Base-by-base conservation (phyloP, 768 basidiomycete species). In the Russula griseocarnosa region DNA sequence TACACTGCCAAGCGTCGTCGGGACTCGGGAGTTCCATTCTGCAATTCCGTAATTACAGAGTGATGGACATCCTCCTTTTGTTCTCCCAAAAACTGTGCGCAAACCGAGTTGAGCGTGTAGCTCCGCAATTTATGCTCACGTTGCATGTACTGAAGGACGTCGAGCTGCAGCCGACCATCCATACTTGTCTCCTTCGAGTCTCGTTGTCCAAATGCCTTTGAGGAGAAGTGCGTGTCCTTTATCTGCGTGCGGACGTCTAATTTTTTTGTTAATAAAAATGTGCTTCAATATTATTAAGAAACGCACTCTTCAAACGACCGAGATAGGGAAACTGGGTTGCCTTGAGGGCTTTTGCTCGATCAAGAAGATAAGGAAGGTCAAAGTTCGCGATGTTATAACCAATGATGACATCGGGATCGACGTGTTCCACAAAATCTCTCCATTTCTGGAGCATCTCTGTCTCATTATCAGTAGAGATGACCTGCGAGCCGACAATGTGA, bases 51-150 rank as follows among this genome's bases (percentile, higher is more conserved):
- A 70, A 99, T 99, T 67, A 97, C 94, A 1, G 96, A 98, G 73
- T 98, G 87, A 71, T 98, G 97, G 22, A 99, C 97, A 67, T 99
- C 97, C 74, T 99, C 97, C 74, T 99, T 99, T 74, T 99, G 97
- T 74, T 99, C 97, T 32, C 94, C 95, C 4, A 99, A 80, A 74
- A 99, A 99, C 70, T 96, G 92, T 1, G 97, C 90, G 71, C 97
- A 99, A 60, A 99, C 97, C 5, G 97, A 90, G 74, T 99, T 99
- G 69, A 99, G 86, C 3, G 96, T 93, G 74, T 99, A 99, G 70
- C 92, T 94, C 10, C 97, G 88, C 6, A 99, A 78, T 72, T 98
- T 99, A 78, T 98, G 90, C 74, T 99, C 97, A 67, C 97, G 85
- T 71, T 98, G 96, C 94, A 99, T 98, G 73, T 92, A 94, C 69